A percentile compares a stretch with the other conserved stretches of the same genome.
phyloP scores from a whole-genome alignment of 1,139 yeast species.

The Zygosaccharomyces sapae region DNA sequence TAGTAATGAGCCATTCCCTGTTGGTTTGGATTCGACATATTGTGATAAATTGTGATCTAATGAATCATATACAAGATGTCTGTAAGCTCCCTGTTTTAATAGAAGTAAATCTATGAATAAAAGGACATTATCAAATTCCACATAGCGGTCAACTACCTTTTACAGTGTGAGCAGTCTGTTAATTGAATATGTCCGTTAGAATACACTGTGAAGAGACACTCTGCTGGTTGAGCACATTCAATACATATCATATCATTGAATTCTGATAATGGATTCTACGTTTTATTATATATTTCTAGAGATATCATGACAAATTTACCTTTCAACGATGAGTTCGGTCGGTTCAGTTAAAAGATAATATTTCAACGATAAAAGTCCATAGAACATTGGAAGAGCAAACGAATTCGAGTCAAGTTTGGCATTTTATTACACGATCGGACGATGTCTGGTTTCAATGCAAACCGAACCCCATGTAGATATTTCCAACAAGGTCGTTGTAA shows the following conservation, averaged over 20 bases:
- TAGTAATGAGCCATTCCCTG: slow-evolving; percentile 5
- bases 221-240: slow-evolving; percentile 69
- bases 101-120: slow-evolving; percentile 78
- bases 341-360: background rate
- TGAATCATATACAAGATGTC: slow-evolving; percentile 79
- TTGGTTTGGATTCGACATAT: slow-evolving; percentile 14
- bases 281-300: background rate
- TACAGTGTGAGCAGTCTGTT: slow-evolving; percentile 72
- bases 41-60: slow-evolving; percentile 38
- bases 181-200: slow-evolving; percentile 76
- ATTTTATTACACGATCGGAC: background rate
- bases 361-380: background rate
- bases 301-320: background rate
- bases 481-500: slow-evolving; percentile 40
- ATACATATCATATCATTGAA: slow-evolving; percentile 68
- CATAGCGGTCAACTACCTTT: slow-evolving; percentile 81
- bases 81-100: slow-evolving; percentile 82
- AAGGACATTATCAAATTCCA: slow-evolving; percentile 82
- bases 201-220: slow-evolving; percentile 64
- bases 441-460: slow-evolving; percentile 17
- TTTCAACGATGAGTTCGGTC: background rate
- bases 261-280: background rate
- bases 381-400: background rate
- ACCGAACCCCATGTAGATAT: slow-evolving; percentile 40
- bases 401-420: background rate